These are phyloP conservation scores for Pseudogymnoascus sp. DNA, from an alignment of 2,329 filamentous ascomycete genomes.

Conservation along the genomic window DNA sequence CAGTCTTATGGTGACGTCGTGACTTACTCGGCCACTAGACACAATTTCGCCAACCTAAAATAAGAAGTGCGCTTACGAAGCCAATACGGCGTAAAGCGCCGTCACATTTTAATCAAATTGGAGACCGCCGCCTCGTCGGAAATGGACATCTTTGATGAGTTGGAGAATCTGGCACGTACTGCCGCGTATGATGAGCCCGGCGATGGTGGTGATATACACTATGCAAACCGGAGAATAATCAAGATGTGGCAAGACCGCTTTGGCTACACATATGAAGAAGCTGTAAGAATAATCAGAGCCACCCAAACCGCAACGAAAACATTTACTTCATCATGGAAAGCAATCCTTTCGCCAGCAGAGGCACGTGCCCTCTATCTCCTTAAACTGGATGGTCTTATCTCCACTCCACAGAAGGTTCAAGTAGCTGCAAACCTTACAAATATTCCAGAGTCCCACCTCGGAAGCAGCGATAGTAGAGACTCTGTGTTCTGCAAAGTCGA, in stretches of 20 bases:
- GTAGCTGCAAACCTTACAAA: conserved; percentile 15
- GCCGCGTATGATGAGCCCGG: conserved; percentile 12
- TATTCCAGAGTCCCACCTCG: conserved; percentile 15
- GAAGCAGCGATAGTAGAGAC: conserved; percentile 18
- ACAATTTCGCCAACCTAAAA: not conserved
- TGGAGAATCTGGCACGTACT: conserved; percentile 22
- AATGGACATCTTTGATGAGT: conserved; percentile 23
- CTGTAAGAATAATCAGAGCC: conserved; percentile 7
- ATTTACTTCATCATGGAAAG: not conserved
- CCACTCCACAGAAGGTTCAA: conserved; percentile 18
- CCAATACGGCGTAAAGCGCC: no score
- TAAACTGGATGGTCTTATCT: conserved; percentile 21
- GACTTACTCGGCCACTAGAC: not conserved
- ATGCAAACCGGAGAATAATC: not conserved
- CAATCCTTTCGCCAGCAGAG: not conserved
- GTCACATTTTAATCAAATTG: not conserved
- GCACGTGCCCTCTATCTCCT: conserved; percentile 20
- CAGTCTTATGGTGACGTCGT: not conserved
- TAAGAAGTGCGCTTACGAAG: no score
- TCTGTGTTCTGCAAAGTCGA: conserved; percentile 23
- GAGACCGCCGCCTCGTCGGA: not conserved
- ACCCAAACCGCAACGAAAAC: not conserved
- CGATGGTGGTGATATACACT: conserved; percentile 15
- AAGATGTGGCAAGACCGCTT: conserved; percentile 9
- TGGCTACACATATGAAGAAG: conserved; percentile 31